These are phyloP conservation scores for Scenedesmus sp. DNA, from an alignment of 163 green algal genomes.

Conservation along the genomic window DNA sequence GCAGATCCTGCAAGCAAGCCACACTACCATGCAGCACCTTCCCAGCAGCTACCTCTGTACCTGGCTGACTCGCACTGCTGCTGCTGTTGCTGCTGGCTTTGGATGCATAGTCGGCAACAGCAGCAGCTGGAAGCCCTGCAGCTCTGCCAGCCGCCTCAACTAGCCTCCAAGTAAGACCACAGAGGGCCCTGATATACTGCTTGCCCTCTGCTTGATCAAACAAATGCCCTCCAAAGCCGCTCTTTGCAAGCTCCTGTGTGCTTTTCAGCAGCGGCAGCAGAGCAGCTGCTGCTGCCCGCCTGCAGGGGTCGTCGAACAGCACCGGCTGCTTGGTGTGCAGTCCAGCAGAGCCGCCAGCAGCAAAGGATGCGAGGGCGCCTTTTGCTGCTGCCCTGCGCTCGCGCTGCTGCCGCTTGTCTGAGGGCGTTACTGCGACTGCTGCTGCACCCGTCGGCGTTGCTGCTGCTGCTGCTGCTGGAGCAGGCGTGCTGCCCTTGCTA, in stretches of 20 bases:
- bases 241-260: neutral
- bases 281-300: neutral
- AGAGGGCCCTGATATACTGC: neutral
- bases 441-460: neutral
- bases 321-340: neutral
- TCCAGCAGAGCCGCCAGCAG: neutral
- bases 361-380: neutral
- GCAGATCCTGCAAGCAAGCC: neutral
- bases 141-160: neutral
- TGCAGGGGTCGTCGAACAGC: neutral
- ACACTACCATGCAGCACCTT: neutral
- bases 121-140: conserved; percentile 14
- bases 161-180: neutral
- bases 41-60: neutral
- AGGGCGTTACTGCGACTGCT: neutral
- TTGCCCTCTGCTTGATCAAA: neutral
- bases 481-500: neutral
- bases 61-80: neutral
- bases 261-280: conserved; percentile 1
- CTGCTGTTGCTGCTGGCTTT: neutral
- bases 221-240: neutral
- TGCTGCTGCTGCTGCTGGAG: conserved; percentile 19
- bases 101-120: neutral
- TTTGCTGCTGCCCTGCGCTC: neutral
- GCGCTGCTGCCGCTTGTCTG: conserved; percentile 2